phyloP scores from a whole-genome alignment of 768 basidiomycete genomes.

The Tricholoma terreum region DNA sequence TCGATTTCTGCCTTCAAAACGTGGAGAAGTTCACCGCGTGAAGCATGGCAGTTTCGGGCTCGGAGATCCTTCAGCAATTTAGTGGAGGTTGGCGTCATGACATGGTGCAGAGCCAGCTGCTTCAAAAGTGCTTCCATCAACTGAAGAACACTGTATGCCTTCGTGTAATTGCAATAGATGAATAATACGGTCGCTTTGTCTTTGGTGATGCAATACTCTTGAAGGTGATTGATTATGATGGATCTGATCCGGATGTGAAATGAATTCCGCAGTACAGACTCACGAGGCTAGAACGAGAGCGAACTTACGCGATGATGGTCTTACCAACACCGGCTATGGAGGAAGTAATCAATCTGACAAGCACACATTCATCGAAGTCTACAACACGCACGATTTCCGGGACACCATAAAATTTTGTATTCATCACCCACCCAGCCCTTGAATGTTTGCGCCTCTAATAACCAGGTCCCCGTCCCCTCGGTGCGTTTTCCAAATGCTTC shows the following conservation, averaged over 20 bases:
- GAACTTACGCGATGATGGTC: not conserved
- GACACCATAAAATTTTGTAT: not conserved
- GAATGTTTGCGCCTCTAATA: not conserved
- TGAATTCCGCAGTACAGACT: not conserved
- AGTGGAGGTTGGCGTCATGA: too few relatives aligned
- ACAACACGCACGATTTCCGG: not conserved
- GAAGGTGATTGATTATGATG: not conserved
- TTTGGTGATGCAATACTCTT: not conserved
- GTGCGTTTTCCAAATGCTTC: not conserved
- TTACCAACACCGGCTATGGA: not conserved
- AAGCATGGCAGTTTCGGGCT: too few relatives aligned
- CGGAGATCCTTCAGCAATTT: too few relatives aligned
- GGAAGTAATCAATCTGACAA: not conserved
- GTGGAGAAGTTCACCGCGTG: too few relatives aligned
- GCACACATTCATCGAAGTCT: not conserved
- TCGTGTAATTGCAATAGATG: too few relatives aligned
- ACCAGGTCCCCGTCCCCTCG: not conserved
- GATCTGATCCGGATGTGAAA: not conserved
- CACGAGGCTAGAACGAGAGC: not conserved
- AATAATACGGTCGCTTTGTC: not conserved
- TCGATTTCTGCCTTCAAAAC: not conserved
- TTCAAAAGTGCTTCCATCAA: too few relatives aligned
- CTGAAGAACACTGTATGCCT: too few relatives aligned
- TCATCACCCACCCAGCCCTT: not conserved
- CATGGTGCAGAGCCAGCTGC: too few relatives aligned